Evolutionary conservation across 2,329 filamentous ascomycete genomes (phyloP).

Genomic region (Metarhizium humberi): DNA sequence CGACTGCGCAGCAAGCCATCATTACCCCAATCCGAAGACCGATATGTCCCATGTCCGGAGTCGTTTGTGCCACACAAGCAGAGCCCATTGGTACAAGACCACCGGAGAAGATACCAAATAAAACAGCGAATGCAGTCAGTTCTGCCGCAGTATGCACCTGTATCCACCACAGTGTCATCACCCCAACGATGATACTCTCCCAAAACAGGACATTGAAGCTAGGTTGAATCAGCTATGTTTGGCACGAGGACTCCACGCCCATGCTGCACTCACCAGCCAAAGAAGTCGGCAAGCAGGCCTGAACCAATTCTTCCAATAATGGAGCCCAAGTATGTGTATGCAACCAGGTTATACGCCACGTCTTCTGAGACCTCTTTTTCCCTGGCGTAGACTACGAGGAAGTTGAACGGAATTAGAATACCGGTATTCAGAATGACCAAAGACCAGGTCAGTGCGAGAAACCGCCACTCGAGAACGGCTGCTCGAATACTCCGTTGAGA

Average conservation of each 20-base stretch:
- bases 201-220: conserved; percentile 31
- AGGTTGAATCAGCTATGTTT: neutral
- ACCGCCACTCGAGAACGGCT: conserved; percentile 15
- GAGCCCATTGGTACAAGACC: conserved; percentile 24
- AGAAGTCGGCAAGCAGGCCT: conserved; percentile 40
- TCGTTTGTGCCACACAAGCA: conserved; percentile 21
- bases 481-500: conserved; percentile 14
- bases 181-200: conserved; percentile 12
- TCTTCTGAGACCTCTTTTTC: neutral
- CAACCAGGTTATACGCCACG: conserved; percentile 30
- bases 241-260: too few relatives aligned
- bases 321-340: conserved; percentile 51
- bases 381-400: conserved; percentile 9
- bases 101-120: conserved; percentile 21
- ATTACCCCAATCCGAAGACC: conserved; percentile 21
- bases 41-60: conserved; percentile 17
- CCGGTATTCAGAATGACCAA: conserved; percentile 19
- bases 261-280: conserved; percentile 26
- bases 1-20: conserved; percentile 20
- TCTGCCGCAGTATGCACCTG: conserved; percentile 10
- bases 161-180: conserved; percentile 22
- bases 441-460: conserved; percentile 12
- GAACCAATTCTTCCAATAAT: conserved; percentile 41
- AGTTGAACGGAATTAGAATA: conserved; percentile 21
- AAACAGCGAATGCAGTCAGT: conserved; percentile 15